Percentiles rank a stretch among this genome's conserved stretches.
Conservation (phyloP, 805 yeast species). For the Hanseniaspora singularis region DNA sequence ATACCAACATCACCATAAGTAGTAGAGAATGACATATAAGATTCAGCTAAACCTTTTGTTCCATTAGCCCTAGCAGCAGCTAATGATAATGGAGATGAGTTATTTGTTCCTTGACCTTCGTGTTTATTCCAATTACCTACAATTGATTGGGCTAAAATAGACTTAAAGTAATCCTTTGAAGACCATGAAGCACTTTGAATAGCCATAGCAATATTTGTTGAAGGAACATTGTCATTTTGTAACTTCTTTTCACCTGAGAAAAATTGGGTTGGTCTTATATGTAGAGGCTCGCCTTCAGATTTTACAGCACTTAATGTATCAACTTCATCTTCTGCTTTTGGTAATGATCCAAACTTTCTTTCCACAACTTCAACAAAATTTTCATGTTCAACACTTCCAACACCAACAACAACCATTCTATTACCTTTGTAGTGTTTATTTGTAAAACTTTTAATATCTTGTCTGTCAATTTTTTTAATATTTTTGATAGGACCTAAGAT, state of each 20-base stretch:
- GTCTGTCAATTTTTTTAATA: conserved; percentile 64
- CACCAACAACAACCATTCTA: conserved; percentile 95
- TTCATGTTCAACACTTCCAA: conserved; percentile 86
- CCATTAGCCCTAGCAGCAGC: conserved; percentile 47
- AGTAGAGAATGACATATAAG: conserved; percentile 93
- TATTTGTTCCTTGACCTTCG: conserved; percentile 66
- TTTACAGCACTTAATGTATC: conserved; percentile 54
- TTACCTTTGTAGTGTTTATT: conserved; percentile 83
- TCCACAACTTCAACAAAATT: conserved; percentile 67
- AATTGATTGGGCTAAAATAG: conserved; percentile 90
- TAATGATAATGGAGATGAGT: conserved; percentile 72
- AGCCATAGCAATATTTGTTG: conserved; percentile 83
- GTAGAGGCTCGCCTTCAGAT: conserved; percentile 51
- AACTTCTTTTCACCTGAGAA: conserved; percentile 77
- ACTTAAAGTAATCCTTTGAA: conserved; percentile 88
- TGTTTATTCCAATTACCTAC: conserved; percentile 97
- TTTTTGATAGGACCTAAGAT: conserved; percentile 88
- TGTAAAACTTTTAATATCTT: conserved; percentile 70
- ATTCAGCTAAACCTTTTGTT: conserved; percentile 66
- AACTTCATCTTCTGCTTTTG: conserved; percentile 31
- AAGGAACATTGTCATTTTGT: conserved; percentile 71
- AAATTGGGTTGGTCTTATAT: conserved; percentile 31
- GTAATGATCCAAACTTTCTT: conserved; percentile 59
- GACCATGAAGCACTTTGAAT: conserved; percentile 99
- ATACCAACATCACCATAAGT: conserved; percentile 94